These are phyloP conservation scores for Ophiostoma ulmi DNA, from an alignment of 2,329 filamentous ascomycete species.

Conservation along the genomic window DNA sequence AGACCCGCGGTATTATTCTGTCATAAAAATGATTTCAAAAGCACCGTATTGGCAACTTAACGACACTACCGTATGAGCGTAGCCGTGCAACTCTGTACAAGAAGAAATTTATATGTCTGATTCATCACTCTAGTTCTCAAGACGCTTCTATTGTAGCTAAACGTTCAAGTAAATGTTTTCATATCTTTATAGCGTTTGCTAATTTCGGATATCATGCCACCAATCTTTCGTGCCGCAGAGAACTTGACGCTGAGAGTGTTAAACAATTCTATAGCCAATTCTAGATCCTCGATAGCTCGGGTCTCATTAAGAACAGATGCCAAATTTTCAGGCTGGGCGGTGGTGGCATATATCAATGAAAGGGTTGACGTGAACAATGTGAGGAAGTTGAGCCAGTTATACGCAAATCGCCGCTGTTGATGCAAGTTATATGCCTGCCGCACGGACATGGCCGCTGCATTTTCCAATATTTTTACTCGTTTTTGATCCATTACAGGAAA, in stretches of 20 bases:
- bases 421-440: constrained; percentile 39
- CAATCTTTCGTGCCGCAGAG: constrained; percentile 32
- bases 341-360: constrained; percentile 42
- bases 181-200: constrained; percentile 29
- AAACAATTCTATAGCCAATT: constrained; percentile 34
- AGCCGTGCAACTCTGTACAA: too few relatives aligned
- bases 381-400: constrained; percentile 42
- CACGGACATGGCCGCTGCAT: constrained; percentile 41
- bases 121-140: too few relatives aligned
- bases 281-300: constrained; percentile 33
- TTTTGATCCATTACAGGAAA: constrained; percentile 36
- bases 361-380: constrained; percentile 40
- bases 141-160: not conserved
- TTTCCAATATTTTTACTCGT: constrained; percentile 37
- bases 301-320: constrained; percentile 30
- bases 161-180: not conserved
- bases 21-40: too few relatives aligned
- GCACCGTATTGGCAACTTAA: too few relatives aligned
- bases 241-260: constrained; percentile 34
- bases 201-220: constrained; percentile 31
- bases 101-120: too few relatives aligned
- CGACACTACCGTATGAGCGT: too few relatives aligned
- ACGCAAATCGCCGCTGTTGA: constrained; percentile 39
- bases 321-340: constrained; percentile 36
- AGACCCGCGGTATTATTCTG: too few relatives aligned